These are phyloP conservation scores for Athelia sp. DNA, from an alignment of 1,284 basidiomycete species.

Conservation along the genomic window DNA sequence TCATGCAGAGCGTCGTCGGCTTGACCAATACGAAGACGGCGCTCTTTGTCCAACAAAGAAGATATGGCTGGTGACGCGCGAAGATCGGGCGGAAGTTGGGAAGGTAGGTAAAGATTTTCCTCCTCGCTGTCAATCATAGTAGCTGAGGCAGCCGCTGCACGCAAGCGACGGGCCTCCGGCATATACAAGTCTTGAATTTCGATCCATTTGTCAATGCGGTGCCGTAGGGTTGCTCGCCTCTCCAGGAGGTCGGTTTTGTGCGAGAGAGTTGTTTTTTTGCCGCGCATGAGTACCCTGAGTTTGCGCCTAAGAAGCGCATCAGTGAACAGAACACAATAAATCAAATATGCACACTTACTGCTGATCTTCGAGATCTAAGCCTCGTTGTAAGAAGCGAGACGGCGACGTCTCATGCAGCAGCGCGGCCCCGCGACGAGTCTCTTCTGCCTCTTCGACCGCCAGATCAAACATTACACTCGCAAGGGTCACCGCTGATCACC, in stretches of 20 bases:
- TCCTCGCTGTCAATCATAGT: background rate
- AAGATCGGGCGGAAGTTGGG: background rate
- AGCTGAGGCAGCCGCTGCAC: background rate
- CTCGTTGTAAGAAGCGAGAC: background rate
- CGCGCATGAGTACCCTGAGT: background rate
- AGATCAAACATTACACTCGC: background rate
- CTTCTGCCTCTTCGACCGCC: background rate
- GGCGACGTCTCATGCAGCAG: background rate
- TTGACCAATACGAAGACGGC: background rate
- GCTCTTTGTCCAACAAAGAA: background rate
- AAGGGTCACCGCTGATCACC: background rate
- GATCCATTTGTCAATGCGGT: background rate
- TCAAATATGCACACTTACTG: background rate
- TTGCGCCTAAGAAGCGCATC: background rate
- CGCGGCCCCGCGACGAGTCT: background rate
- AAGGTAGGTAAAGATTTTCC: background rate
- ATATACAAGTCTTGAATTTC: background rate
- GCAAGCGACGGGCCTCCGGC: background rate
- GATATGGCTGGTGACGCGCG: background rate
- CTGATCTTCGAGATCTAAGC: background rate
- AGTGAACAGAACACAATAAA: background rate
- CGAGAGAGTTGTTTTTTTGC: background rate
- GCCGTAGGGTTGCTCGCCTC: background rate
- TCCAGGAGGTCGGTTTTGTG: background rate
- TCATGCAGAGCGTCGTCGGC: background rate